Percentiles rank a stretch among this genome's conserved stretches.
These are phyloP conservation scores for Trichoderma cornu-damae DNA, from an alignment of 2,329 filamentous ascomycete genomes.

Conservation along the genomic window DNA sequence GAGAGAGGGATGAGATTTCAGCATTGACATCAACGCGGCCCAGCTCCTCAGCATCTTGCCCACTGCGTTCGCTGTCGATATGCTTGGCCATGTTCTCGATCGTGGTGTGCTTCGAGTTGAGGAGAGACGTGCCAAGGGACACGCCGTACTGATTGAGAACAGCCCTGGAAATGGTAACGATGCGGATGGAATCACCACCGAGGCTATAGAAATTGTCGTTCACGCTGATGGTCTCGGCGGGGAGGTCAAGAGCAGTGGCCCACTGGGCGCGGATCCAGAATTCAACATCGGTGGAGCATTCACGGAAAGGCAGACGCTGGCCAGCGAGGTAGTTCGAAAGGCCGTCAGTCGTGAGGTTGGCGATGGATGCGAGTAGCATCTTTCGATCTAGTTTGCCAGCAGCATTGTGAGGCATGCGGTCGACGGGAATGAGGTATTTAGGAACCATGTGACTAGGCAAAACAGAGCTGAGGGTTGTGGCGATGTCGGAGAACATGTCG, in stretches of 20 bases:
- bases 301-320: constrained; percentile 8
- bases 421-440: constrained; percentile 6
- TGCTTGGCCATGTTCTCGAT: constrained; percentile 20
- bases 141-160: constrained; percentile 19
- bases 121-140: constrained; percentile 19
- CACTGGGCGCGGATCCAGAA: constrained; percentile 7
- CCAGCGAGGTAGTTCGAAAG: neutral
- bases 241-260: constrained; percentile 12
- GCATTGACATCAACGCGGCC: neutral
- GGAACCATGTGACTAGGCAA: constrained; percentile 15
- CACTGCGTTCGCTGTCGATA: constrained; percentile 15
- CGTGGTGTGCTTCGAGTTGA: constrained; percentile 23
- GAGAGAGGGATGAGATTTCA: constrained; percentile 1
- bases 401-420: constrained; percentile 10
- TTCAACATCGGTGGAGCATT: constrained; percentile 8
- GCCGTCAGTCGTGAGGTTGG: neutral
- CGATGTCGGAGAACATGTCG: neutral
- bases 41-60: neutral
- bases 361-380: neutral
- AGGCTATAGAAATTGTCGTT: constrained; percentile 24
- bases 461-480: neutral
- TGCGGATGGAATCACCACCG: constrained; percentile 24
- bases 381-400: constrained; percentile 14
- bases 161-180: constrained; percentile 20
- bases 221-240: constrained; percentile 16